Evolutionary conservation across 2,329 filamentous ascomycete genomes (phyloP).

Genomic region (Alternaria panax): DNA sequence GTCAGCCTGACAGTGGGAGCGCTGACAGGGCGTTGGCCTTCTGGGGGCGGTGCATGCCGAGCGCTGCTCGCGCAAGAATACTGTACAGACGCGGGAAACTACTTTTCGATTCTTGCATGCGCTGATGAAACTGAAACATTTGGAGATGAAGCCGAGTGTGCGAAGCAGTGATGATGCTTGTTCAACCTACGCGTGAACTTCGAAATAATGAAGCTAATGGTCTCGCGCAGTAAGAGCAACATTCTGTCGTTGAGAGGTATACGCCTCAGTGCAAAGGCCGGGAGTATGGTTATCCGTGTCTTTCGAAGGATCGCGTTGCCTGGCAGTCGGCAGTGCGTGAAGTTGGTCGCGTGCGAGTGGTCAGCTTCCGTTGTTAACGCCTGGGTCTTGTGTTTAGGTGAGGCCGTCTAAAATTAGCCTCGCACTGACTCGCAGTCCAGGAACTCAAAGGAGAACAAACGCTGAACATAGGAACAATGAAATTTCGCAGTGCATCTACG

Average conservation of each 20-base stretch:
- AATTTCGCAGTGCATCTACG: background rate
- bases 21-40: slow-evolving; percentile 18
- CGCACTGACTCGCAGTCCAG: slow-evolving; percentile 1
- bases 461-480: background rate
- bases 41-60: slow-evolving; percentile 14
- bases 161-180: background rate
- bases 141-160: background rate
- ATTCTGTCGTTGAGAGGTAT: background rate
- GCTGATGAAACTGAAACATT: slow-evolving; percentile 6
- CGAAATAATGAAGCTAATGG: background rate
- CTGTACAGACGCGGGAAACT: background rate
- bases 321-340: background rate
- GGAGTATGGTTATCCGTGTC: slow-evolving; percentile 8
- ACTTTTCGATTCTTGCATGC: background rate
- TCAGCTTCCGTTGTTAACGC: slow-evolving; percentile 10
- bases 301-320: background rate
- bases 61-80: background rate
- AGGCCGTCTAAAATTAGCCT: slow-evolving; percentile 14
- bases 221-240: background rate
- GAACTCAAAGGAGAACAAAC: slow-evolving; percentile 7
- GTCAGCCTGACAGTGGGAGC: slow-evolving; percentile 21
- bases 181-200: background rate
- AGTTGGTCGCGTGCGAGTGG: slow-evolving; percentile 7
- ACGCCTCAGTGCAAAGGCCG: slow-evolving; percentile 7
- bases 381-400: slow-evolving; percentile 22